Evolutionary conservation across 768 basidiomycete species (phyloP), one percentile per base, ranked within the genome.

Genomic region (Xerocomellus intermedius): DNA sequence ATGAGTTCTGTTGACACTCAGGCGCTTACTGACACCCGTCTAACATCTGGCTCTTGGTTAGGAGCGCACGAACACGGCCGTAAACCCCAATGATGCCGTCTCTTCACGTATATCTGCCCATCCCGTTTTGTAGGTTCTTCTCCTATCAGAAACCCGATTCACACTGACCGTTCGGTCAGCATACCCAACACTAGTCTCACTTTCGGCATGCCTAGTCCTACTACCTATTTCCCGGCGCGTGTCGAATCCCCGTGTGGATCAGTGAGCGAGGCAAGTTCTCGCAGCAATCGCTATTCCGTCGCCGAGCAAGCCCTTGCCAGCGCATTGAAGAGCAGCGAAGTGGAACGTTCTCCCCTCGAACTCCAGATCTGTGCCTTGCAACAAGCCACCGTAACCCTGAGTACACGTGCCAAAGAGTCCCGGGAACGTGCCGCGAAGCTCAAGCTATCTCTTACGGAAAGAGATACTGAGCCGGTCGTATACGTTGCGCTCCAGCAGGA

Each of bases 341-440:
- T 58, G 7, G 76, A 76, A 57, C 60, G 66, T 8, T 73, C 75
- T 3, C 63, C 75, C 28, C 67, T 70, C 33, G 75, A 82, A 58
- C 71, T 82, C 54, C 78, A 82, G 62, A 77, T 83, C 44, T 66
- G 70, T 43, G 68, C 75, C 22, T 68, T 84, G 56, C 73, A 77
- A 52, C 69, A 67, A 35, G 82, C 76, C n/a, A 76, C 75, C 5
- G 67, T 71, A 36, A 48, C 74, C 32, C 70, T 84, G 48, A 69
- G 71, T 42, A 65, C 74, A 57, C 78, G 77, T 65, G 80, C 77
- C 10, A 64, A 67, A 21, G 80, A 81, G 26, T 75, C 80, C 2
- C 71, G 74, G 52, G 73, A 78, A 47, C 71, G 73, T 53, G 71
- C 75, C 7, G 71, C 69, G 42, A 74, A 71, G 51, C 69, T 82